Evolutionary conservation across 2,329 filamentous ascomycete species (phyloP).

Genomic region (Microcyclospora tardicrescens): DNA sequence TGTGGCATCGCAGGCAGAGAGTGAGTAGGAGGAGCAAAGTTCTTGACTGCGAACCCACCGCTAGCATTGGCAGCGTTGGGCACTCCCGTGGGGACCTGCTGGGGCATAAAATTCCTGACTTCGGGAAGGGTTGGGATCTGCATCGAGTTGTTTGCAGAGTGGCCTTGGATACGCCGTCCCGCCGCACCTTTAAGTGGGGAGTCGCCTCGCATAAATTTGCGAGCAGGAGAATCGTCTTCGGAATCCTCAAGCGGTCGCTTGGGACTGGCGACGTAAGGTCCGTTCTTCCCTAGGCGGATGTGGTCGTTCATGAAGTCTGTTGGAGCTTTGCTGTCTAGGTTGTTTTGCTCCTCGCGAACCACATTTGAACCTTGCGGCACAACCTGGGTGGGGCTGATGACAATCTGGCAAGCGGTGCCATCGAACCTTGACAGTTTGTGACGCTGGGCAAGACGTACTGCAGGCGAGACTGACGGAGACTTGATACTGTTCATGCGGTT

Average conservation of each 20-base stretch:
- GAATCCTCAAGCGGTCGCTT: conserved; percentile 33
- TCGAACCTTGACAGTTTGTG: conserved; percentile 44
- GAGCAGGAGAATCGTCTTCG: conserved; percentile 61
- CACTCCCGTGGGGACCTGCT: conserved; percentile 6
- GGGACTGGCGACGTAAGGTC: conserved; percentile 28
- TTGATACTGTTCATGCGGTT: conserved; percentile 88
- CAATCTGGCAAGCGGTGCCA: conserved; percentile 65
- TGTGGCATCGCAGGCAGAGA: background rate
- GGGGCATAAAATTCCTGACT: conserved; percentile 28
- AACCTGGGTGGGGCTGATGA: conserved; percentile 75
- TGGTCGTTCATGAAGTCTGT: conserved; percentile 4
- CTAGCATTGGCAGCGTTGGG: conserved; percentile 10
- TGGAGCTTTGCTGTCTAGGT: conserved; percentile 3
- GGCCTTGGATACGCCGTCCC: conserved; percentile 67
- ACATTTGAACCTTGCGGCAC: conserved; percentile 26
- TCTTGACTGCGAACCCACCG: conserved; percentile 21
- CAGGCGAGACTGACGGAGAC: conserved; percentile 71
- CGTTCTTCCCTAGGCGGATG: conserved; percentile 21
- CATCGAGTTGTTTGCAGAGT: background rate
- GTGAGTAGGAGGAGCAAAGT: conserved; percentile 13
- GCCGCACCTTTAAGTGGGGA: conserved; percentile 88
- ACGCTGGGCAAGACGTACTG: conserved; percentile 62
- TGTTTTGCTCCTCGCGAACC: background rate
- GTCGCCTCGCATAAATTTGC: conserved; percentile 77
- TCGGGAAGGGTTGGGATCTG: background rate